Percentiles rank a stretch among this genome's conserved stretches.
Conservation (phyloP, 441 rosid genomes). For the Adansonia madagascariensis region DNA sequence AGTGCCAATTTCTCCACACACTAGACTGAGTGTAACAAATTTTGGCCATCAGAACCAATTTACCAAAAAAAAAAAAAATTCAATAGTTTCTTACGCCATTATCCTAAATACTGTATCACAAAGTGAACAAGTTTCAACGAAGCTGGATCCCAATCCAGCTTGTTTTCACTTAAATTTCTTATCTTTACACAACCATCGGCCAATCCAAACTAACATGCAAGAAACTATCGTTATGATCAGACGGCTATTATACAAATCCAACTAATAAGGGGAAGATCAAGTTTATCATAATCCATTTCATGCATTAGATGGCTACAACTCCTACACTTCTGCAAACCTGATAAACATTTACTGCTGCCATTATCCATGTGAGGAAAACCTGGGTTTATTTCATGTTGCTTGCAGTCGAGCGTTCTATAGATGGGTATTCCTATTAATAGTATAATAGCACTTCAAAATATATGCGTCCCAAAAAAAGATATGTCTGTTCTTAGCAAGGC, state of each 20-base stretch:
- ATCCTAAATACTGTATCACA: conserved; percentile 8
- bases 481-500: not conserved
- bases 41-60: not conserved
- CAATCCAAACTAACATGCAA: conserved; percentile 9
- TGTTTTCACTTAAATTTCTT: not conserved
- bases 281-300: conserved; percentile 4
- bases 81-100: conserved; percentile 14
- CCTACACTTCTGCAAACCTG: conserved; percentile 1
- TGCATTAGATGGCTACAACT: not conserved
- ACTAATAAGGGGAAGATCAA: not conserved
- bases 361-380: not conserved
- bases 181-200: conserved; percentile 11
- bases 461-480: not conserved
- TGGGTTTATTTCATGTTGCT: not conserved
- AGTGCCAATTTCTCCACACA: not conserved
- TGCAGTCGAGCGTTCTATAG: not conserved
- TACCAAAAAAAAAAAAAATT: not conserved
- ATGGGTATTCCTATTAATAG: not conserved
- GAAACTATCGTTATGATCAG: not conserved
- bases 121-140: not conserved
- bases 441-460: not conserved
- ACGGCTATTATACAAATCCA: not conserved
- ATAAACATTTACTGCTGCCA: not conserved
- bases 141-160: not conserved
- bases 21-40: conserved; percentile 4